Evolutionary conservation across 768 basidiomycete genomes (phyloP).

Genomic region (Collybia sordida): DNA sequence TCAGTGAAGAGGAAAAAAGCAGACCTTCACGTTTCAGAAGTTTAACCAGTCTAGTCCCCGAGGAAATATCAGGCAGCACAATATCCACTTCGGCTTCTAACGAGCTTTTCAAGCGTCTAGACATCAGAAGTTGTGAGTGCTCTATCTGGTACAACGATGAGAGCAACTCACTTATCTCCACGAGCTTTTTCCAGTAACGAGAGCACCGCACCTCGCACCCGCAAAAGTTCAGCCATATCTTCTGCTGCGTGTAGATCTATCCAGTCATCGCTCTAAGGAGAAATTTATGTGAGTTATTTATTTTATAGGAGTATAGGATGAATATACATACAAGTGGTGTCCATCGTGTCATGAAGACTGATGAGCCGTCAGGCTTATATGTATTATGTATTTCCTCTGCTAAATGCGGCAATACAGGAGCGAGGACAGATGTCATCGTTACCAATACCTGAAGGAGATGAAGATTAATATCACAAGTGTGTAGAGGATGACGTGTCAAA

Average conservation of each 20-base stretch:
- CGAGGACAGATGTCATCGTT: conserved; percentile 68
- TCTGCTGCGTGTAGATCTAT: conserved; percentile 50
- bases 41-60: conserved; percentile 22
- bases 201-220: conserved; percentile 60
- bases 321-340: conserved; percentile 52
- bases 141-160: not conserved
- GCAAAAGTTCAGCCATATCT: conserved; percentile 66
- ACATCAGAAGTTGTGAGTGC: not conserved
- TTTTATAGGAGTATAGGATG: not conserved
- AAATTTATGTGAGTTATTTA: not conserved
- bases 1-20: conserved; percentile 13
- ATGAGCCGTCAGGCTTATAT: conserved; percentile 36
- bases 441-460: conserved; percentile 53
- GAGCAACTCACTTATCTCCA: conserved; percentile 57
- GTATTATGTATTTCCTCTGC: conserved; percentile 82
- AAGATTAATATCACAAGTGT: not conserved
- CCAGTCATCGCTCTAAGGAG: conserved; percentile 57
- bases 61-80: conserved; percentile 40
- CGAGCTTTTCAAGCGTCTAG: conserved; percentile 70
- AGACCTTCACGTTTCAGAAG: conserved; percentile 46
- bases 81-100: conserved; percentile 77
- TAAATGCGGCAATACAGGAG: conserved; percentile 87
- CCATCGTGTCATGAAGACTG: conserved; percentile 79
- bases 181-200: conserved; percentile 76
- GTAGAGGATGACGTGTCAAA: conserved; percentile 24